phyloP scores from a whole-genome alignment of 2,329 filamentous ascomycete genomes.

The Basipetospora chlamydospora region DNA sequence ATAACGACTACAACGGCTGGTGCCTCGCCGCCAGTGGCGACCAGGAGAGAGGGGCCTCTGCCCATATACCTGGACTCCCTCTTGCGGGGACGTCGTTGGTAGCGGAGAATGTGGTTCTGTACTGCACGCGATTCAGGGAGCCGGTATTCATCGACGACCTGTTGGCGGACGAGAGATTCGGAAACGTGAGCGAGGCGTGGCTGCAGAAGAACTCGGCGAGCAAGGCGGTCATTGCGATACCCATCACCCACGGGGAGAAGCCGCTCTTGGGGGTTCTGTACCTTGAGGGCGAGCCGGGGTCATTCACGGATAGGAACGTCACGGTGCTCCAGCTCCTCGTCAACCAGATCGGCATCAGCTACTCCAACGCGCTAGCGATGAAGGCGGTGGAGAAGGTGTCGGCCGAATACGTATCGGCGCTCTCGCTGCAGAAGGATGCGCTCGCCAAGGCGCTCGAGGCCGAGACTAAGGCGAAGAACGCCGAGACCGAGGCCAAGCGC shows the following conservation, averaged over 20 bases:
- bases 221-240: slow-evolving; percentile 65
- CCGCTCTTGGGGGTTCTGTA: slow-evolving; percentile 61
- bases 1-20: slow-evolving; percentile 49
- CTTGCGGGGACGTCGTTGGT: slow-evolving; percentile 52
- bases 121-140: slow-evolving; percentile 64
- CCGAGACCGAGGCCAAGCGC: slow-evolving; percentile 60
- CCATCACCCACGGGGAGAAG: slow-evolving; percentile 59
- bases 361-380: slow-evolving; percentile 52
- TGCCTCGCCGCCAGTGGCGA: slow-evolving; percentile 61
- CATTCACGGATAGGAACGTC: slow-evolving; percentile 61
- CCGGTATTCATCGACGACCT: slow-evolving; percentile 61
- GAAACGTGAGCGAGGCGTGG: slow-evolving; percentile 58
- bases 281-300: slow-evolving; percentile 58
- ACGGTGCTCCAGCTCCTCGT: slow-evolving; percentile 56
- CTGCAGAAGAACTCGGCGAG: slow-evolving; percentile 52
- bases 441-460: slow-evolving; percentile 57
- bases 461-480: slow-evolving; percentile 61
- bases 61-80: slow-evolving; percentile 51
- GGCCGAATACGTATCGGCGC: slow-evolving; percentile 64
- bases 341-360: slow-evolving; percentile 63
- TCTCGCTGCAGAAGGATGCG: slow-evolving; percentile 60
- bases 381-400: slow-evolving; percentile 64
- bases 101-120: slow-evolving; percentile 63
- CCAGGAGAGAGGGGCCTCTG: slow-evolving; percentile 51
- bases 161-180: slow-evolving; percentile 61